Evolutionary conservation across 441 rosid species (phyloP).

Genomic region (Gossypium lobatum): DNA sequence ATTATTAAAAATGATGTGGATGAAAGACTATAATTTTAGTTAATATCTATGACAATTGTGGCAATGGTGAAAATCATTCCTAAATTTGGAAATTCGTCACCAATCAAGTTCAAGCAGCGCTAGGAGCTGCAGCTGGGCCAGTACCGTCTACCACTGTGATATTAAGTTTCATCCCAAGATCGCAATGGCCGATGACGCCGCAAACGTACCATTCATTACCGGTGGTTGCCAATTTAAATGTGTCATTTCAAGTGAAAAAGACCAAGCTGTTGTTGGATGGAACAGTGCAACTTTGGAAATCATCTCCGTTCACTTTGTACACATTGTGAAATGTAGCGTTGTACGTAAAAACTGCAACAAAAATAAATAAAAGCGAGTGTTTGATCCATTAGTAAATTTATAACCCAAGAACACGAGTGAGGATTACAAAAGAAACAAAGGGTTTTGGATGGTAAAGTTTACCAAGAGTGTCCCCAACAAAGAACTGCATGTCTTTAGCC

Average conservation of each 20-base stretch:
- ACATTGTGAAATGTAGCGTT: slow-evolving; percentile 23
- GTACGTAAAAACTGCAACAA: slow-evolving; percentile 28
- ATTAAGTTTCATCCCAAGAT: slow-evolving; percentile 24
- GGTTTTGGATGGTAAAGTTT: not conserved
- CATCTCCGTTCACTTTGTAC: slow-evolving; percentile 24
- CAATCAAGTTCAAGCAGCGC: not conserved
- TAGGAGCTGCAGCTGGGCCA: not conserved
- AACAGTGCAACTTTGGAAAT: slow-evolving; percentile 26
- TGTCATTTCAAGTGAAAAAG: slow-evolving; percentile 25
- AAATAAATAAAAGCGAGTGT: not conserved
- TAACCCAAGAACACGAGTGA: too few relatives aligned
- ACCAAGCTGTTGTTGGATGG: slow-evolving; percentile 14
- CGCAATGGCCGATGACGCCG: slow-evolving; percentile 28
- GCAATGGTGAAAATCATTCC: not conserved
- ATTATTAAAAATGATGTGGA: too few relatives aligned
- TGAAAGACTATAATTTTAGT: too few relatives aligned
- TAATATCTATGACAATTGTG: too few relatives aligned
- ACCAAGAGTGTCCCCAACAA: slow-evolving; percentile 38
- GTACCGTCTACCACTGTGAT: slow-evolving; percentile 9
- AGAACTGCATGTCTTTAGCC: slow-evolving; percentile 30
- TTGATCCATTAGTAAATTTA: not conserved
- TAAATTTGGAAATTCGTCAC: not conserved
- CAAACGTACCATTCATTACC: slow-evolving; percentile 46
- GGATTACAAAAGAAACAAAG: not conserved
- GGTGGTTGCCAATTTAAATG: slow-evolving; percentile 16